phyloP scores from a whole-genome alignment of 306 rosid species.

The Cicer judaicum region DNA sequence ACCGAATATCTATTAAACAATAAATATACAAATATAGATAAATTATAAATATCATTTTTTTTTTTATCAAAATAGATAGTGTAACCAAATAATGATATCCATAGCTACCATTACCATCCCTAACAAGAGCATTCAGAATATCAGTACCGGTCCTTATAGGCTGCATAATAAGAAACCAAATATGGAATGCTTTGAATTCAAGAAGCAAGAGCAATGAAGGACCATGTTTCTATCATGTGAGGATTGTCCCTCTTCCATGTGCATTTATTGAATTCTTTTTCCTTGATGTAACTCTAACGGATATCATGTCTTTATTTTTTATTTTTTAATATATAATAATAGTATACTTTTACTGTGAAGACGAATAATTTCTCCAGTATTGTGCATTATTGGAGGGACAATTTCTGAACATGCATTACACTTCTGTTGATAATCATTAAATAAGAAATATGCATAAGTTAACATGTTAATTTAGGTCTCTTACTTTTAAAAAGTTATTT shows the following conservation, averaged over 20 bases:
- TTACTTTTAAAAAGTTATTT: too few relatives aligned
- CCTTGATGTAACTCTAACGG: constrained; percentile 11
- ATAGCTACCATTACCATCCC: too few relatives aligned
- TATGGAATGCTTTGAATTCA: constrained; percentile 47
- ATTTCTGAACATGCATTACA: not conserved
- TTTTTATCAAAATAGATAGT: too few relatives aligned
- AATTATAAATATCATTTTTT: too few relatives aligned
- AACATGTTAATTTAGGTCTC: too few relatives aligned
- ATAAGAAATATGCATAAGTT: not conserved
- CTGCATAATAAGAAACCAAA: constrained; percentile 38
- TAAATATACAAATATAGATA: too few relatives aligned
- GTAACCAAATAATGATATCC: too few relatives aligned
- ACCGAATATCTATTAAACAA: too few relatives aligned
- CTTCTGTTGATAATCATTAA: not conserved
- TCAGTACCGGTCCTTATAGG: not conserved
- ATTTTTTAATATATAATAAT: not conserved
- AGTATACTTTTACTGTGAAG: constrained; percentile 20
- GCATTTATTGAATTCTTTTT: constrained; percentile 51
- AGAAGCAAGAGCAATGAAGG: constrained; percentile 49
- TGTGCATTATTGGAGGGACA: constrained; percentile 24
- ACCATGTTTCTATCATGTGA: constrained; percentile 69
- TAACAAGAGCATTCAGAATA: too few relatives aligned
- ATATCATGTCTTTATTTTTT: constrained; percentile 33
- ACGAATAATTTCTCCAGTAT: not conserved
- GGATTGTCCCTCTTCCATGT: constrained; percentile 64